phyloP scores from a whole-genome alignment of 371 early-diverging fungal genomes.

The Cokeromyces recurvatus region DNA sequence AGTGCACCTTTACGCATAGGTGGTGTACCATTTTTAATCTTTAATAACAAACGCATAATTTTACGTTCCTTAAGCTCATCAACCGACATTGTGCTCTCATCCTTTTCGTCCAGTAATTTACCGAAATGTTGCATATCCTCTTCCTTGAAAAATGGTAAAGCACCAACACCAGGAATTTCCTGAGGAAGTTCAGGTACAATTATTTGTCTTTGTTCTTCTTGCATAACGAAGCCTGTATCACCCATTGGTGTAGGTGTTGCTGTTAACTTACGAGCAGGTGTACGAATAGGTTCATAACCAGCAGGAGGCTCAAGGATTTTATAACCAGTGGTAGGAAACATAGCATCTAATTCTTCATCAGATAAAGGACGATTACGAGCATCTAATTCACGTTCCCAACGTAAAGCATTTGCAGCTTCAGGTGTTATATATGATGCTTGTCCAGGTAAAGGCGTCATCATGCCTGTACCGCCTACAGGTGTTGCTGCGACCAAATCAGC shows the following conservation, averaged over 20 bases:
- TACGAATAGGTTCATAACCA: slow-evolving; percentile 90
- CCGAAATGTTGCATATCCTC: slow-evolving; percentile 98
- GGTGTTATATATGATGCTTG: slow-evolving; percentile 68
- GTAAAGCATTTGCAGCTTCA: slow-evolving; percentile 66
- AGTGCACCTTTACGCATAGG: slow-evolving; percentile 91
- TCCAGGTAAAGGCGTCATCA: slow-evolving; percentile 75
- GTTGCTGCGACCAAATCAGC: slow-evolving; percentile 53
- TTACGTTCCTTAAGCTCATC: slow-evolving; percentile 94
- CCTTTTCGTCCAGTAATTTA: slow-evolving; percentile 80
- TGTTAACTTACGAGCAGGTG: slow-evolving; percentile 91
- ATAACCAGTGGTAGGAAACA: slow-evolving; percentile 92
- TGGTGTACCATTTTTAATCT: slow-evolving; percentile 97
- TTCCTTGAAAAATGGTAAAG: slow-evolving; percentile 91
- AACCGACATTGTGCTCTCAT: slow-evolving; percentile 78
- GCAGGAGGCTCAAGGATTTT: slow-evolving; percentile 87
- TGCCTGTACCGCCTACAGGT: slow-evolving; percentile 68
- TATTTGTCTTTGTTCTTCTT: slow-evolving; percentile 60
- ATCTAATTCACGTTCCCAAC: slow-evolving; percentile 86
- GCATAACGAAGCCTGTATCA: slow-evolving; percentile 80
- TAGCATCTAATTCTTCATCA: slow-evolving; percentile 92
- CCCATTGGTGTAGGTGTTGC: slow-evolving; percentile 93
- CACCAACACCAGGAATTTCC: slow-evolving; percentile 88
- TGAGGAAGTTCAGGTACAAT: slow-evolving; percentile 69
- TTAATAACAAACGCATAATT: slow-evolving; percentile 90
- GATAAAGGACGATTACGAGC: slow-evolving; percentile 78